phyloP scores from a whole-genome alignment of 768 basidiomycete species.

The Podaxis sp. region DNA sequence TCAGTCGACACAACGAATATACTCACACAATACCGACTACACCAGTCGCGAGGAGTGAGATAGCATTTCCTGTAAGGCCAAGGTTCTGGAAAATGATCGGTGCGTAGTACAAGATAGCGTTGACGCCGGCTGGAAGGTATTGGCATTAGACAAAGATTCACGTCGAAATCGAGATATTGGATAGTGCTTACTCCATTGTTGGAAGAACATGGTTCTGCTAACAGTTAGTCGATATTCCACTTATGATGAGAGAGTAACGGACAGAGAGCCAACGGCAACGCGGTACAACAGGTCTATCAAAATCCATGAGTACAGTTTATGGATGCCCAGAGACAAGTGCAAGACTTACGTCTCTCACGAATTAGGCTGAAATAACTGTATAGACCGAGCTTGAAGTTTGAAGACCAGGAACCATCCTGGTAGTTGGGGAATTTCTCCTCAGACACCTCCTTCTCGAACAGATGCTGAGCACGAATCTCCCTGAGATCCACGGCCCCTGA shows the following conservation, averaged over 20 bases:
- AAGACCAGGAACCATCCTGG: conserved; percentile 59
- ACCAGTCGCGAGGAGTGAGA: conserved; percentile 53
- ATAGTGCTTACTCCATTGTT: conserved; percentile 63
- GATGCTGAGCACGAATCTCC: conserved; percentile 71
- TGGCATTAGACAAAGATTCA: not conserved
- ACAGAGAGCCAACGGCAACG: conserved; percentile 60
- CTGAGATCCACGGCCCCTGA: conserved; percentile 27
- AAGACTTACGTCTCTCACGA: conserved; percentile 40
- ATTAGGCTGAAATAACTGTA: conserved; percentile 64
- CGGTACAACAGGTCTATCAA: conserved; percentile 56
- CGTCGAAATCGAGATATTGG: not conserved
- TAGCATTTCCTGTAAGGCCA: conserved; percentile 61
- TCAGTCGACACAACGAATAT: not conserved
- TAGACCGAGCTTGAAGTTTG: conserved; percentile 62
- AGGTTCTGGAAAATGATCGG: conserved; percentile 66
- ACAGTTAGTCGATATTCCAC: conserved; percentile 1
- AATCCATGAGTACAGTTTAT: not conserved
- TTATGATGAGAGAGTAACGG: conserved; percentile 19
- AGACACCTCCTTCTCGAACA: conserved; percentile 70
- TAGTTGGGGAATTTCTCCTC: conserved; percentile 57
- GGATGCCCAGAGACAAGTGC: not conserved
- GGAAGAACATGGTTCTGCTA: conserved; percentile 70
- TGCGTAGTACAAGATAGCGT: conserved; percentile 77
- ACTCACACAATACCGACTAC: conserved; percentile 79
- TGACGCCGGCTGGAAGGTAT: conserved; percentile 48